Evolutionary conservation across 148 eudicot genomes (phyloP).

Genomic region (Gaultheria prostrata): DNA sequence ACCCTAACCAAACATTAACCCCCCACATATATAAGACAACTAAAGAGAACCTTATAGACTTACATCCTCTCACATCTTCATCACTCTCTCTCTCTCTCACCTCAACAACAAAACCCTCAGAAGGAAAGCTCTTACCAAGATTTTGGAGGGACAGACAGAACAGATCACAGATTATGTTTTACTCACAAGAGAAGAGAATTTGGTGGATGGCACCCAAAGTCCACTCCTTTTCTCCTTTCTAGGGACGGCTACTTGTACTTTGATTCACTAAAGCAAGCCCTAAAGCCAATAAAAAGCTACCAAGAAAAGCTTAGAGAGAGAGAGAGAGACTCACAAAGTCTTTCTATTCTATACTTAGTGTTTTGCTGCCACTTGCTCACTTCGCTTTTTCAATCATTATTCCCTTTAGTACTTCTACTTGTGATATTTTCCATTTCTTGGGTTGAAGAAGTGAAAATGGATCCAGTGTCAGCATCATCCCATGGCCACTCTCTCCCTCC

Average conservation of each 20-base stretch:
- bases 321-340: constrained; percentile 11
- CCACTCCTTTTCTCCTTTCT: constrained; percentile 19
- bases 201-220: constrained; percentile 18
- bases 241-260: constrained; percentile 11
- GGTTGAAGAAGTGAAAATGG: constrained; percentile 15
- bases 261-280: constrained; percentile 10
- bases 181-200: background rate
- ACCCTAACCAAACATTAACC: constrained; percentile 20
- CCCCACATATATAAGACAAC: background rate
- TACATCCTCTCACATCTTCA: background rate
- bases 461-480: constrained; percentile 21
- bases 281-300: background rate
- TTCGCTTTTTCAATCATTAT: constrained; percentile 9
- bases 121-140: background rate
- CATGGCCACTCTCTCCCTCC: constrained; percentile 47
- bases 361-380: background rate
- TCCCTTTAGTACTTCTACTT: background rate
- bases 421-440: background rate
- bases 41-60: background rate
- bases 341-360: background rate
- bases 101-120: background rate
- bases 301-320: constrained; percentile 6
- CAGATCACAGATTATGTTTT: background rate
- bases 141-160: background rate
- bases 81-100: background rate